Conservation (phyloP, 2,329 filamentous ascomycete species). For the Ophiostoma sp. region DNA sequence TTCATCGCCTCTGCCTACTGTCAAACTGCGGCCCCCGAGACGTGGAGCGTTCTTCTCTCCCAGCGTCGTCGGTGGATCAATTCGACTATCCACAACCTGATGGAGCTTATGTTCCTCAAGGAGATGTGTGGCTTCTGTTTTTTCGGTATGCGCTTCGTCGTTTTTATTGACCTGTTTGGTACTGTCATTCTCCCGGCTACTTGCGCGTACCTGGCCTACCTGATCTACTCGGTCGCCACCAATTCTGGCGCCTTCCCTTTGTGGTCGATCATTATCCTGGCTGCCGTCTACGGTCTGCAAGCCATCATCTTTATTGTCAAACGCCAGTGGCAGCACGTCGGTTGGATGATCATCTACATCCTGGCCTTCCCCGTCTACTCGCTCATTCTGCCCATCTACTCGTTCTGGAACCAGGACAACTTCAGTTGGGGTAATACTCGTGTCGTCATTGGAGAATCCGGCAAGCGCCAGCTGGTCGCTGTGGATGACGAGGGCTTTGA, state of each 20-base stretch:
- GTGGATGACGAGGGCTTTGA: constrained; percentile 83
- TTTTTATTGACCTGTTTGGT: constrained; percentile 88
- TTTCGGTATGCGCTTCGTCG: constrained; percentile 96
- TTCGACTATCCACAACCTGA: constrained; percentile 94
- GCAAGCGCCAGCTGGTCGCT: constrained; percentile 82
- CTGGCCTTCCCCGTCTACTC: constrained; percentile 93
- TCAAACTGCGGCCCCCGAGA: constrained; percentile 87
- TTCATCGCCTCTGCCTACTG: constrained; percentile 92
- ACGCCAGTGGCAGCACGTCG: constrained; percentile 95
- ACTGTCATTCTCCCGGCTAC: constrained; percentile 89
- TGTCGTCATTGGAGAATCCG: constrained; percentile 92
- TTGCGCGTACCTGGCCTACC: constrained; percentile 76
- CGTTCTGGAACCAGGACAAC: constrained; percentile 99
- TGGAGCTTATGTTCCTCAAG: constrained; percentile 81
- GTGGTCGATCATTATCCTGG: constrained; percentile 84
- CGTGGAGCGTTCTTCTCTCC: constrained; percentile 90
- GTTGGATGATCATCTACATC: constrained; percentile 99
- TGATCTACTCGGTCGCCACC: constrained; percentile 73
- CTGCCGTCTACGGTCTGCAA: constrained; percentile 89
- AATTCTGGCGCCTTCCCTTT: constrained; percentile 70
- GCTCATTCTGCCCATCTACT: constrained; percentile 86
- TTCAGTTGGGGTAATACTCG: constrained; percentile 99
- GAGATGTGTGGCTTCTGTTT: constrained; percentile 98
- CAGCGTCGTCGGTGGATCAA: constrained; percentile 99
- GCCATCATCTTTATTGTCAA: constrained; percentile 95